Evolutionary conservation across 140 eudicot genomes (phyloP).

Genomic region (Ambrosia hybrid): DNA sequence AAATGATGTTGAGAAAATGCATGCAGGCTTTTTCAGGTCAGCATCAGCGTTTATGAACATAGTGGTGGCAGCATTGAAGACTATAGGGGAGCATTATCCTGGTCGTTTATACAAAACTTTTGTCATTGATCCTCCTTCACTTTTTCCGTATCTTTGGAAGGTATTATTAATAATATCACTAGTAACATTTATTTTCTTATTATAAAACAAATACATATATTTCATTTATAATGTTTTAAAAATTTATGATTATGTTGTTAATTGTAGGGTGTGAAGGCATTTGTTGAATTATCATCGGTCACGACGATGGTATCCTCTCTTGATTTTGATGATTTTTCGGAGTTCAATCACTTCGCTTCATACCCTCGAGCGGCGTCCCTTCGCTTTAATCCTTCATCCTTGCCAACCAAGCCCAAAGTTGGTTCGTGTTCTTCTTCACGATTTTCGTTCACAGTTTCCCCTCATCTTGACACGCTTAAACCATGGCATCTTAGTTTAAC

Average conservation of each 20-base stretch:
- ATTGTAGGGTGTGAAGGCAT: conserved; percentile 85
- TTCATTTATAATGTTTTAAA: background rate
- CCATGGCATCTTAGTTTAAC: conserved; percentile 91
- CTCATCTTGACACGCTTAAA: conserved; percentile 77
- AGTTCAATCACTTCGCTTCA: conserved; percentile 60
- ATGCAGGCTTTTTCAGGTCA: conserved; percentile 97
- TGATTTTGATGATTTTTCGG: conserved; percentile 76
- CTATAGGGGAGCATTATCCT: conserved; percentile 79
- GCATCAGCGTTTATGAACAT: conserved; percentile 96
- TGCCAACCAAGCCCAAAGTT: conserved; percentile 51
- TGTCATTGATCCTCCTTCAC: conserved; percentile 94
- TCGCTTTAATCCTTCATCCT: conserved; percentile 64
- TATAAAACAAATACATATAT: background rate
- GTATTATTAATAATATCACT: conserved; percentile 31
- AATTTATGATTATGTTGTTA: background rate
- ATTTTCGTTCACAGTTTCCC: conserved; percentile 86
- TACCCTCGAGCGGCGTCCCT: conserved; percentile 84
- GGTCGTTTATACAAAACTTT: conserved; percentile 82
- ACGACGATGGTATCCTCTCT: conserved; percentile 68
- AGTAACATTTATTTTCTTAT: background rate
- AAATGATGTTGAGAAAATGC: conserved; percentile 13
- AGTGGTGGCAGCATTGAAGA: conserved; percentile 78
- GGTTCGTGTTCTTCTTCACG: conserved; percentile 85
- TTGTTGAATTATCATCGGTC: conserved; percentile 70
- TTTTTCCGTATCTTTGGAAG: conserved; percentile 97